Conservation (phyloP, 257 asterid genomes). For the Linderniella brevidens region DNA sequence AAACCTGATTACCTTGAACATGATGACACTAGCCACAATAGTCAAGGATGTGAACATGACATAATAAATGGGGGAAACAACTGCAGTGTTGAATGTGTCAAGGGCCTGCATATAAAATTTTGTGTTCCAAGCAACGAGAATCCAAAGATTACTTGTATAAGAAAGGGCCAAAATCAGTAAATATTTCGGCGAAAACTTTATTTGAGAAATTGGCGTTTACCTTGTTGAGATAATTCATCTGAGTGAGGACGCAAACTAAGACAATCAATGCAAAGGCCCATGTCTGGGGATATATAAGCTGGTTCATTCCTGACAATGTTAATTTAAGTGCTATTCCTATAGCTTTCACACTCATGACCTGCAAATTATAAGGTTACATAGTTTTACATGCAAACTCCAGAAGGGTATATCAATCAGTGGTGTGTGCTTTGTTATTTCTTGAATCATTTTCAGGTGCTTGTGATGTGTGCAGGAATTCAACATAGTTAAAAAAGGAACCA, state of each 20-base stretch:
- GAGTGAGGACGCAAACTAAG: constrained; percentile 73
- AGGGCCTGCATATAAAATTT: constrained; percentile 99
- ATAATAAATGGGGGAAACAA: constrained; percentile 90
- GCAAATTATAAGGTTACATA: too few relatives aligned
- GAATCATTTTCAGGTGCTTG: too few relatives aligned
- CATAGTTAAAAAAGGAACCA: neutral
- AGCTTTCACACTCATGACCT: constrained; percentile 98
- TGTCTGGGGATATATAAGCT: constrained; percentile 79
- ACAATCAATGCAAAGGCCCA: constrained; percentile 69
- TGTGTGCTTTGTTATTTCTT: too few relatives aligned
- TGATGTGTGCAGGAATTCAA: too few relatives aligned
- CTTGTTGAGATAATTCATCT: constrained; percentile 90
- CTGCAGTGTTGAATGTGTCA: constrained; percentile 97
- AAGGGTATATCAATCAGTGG: too few relatives aligned
- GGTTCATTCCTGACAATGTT: constrained; percentile 84
- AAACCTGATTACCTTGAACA: constrained; percentile 99
- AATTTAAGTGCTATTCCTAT: constrained; percentile 86
- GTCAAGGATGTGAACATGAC: constrained; percentile 95
- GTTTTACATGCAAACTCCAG: too few relatives aligned
- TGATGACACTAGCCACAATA: constrained; percentile 89
- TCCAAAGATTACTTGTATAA: constrained; percentile 1
- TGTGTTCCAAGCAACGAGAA: too few relatives aligned
- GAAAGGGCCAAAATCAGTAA: too few relatives aligned
- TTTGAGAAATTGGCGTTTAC: constrained; percentile 14
- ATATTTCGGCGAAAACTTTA: neutral